Evolutionary conservation across 75 land plant species (phyloP).

Genomic region (Selaginella moellendorffii): DNA sequence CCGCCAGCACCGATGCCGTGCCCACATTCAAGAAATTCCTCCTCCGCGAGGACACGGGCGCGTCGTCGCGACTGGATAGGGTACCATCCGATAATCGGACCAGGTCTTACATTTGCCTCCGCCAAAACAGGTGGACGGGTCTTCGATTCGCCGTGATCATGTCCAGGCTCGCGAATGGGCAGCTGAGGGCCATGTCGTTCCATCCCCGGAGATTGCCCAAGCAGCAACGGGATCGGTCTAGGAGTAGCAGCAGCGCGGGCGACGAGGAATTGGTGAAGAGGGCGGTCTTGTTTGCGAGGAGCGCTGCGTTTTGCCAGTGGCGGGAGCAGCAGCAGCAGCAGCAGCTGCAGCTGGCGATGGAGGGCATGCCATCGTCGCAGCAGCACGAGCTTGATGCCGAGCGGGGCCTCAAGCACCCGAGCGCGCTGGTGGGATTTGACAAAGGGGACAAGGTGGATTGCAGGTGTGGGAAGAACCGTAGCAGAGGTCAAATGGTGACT

Average conservation of each 20-base stretch:
- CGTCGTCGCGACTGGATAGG: neutral
- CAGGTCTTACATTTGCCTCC: conserved; percentile 20
- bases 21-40: conserved; percentile 19
- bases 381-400: conserved; percentile 10
- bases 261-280: conserved; percentile 18
- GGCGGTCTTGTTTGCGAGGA: conserved; percentile 21
- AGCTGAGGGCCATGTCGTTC: conserved; percentile 20
- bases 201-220: neutral
- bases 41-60: conserved; percentile 11
- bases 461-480: conserved; percentile 23
- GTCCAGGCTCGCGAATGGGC: conserved; percentile 16
- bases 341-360: conserved; percentile 3
- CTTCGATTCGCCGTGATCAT: conserved; percentile 20
- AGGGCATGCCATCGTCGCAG: no score
- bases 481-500: conserved; percentile 20
- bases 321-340: conserved; percentile 13
- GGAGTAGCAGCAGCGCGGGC: neutral
- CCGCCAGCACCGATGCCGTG: conserved; percentile 18
- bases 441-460: conserved; percentile 26
- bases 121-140: conserved; percentile 17
- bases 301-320: conserved; percentile 23
- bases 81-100: neutral
- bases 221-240: conserved; percentile 10
- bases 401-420: conserved; percentile 17
- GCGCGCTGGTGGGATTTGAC: conserved; percentile 14